Conservation (phyloP, 2,329 filamentous ascomycete species). For the Didymella lethalis region DNA sequence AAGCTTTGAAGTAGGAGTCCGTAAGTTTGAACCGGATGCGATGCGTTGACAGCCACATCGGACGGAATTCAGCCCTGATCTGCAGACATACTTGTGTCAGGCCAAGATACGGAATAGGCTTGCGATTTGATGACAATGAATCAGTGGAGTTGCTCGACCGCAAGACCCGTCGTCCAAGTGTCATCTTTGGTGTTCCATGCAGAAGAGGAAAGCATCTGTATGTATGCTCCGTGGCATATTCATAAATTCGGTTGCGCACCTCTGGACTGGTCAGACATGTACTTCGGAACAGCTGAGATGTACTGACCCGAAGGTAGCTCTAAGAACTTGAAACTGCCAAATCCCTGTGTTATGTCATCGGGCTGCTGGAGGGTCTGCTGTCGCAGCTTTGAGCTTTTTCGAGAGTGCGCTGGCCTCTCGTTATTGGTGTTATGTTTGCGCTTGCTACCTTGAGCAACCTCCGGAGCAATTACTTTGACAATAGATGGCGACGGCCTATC, state of each 20-base stretch:
- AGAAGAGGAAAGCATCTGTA: slow-evolving; percentile 27
- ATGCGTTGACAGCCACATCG: slow-evolving; percentile 35
- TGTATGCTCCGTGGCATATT: slow-evolving; percentile 22
- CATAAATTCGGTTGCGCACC: slow-evolving; percentile 38
- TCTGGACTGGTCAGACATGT: slow-evolving; percentile 27
- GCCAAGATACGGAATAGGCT: slow-evolving; percentile 29
- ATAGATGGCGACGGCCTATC: slow-evolving; percentile 13
- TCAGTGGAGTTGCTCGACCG: not conserved
- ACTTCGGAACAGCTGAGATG: not conserved
- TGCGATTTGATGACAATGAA: not conserved
- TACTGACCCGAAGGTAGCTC: slow-evolving; percentile 35
- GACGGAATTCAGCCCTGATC: slow-evolving; percentile 40
- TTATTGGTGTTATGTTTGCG: slow-evolving; percentile 11
- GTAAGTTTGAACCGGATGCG: slow-evolving; percentile 29
- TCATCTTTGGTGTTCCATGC: not conserved
- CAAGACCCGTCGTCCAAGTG: not conserved
- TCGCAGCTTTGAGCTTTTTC: slow-evolving; percentile 19
- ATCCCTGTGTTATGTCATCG: not conserved
- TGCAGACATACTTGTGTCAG: slow-evolving; percentile 32
- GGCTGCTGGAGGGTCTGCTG: not conserved
- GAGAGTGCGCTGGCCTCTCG: not conserved
- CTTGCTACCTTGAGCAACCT: not conserved
- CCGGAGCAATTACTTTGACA: slow-evolving; percentile 6
- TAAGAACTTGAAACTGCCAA: slow-evolving; percentile 23
- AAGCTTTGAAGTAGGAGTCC: slow-evolving; percentile 31